Evolutionary conservation across 352 stramenopile species (phyloP).

Genomic region (Phytophthora pluvialis): DNA sequence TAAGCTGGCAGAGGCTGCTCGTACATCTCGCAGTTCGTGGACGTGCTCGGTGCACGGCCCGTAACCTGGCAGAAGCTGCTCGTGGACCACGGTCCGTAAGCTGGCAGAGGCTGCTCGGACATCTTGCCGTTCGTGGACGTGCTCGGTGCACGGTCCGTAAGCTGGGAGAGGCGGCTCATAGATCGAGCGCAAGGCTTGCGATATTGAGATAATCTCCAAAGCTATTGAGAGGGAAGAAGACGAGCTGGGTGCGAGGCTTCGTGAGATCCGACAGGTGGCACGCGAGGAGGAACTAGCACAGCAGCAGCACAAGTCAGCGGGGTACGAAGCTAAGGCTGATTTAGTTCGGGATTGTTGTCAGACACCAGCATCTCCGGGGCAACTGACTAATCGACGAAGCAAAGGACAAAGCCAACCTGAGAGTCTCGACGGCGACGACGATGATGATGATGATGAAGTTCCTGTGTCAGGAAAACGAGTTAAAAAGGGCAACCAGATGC

Average conservation of each 20-base stretch:
- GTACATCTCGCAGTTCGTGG: too few species aligned
- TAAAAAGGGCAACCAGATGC: constrained; percentile 15
- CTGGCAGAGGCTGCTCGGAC: too few species aligned
- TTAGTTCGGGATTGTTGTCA: neutral
- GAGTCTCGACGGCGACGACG: constrained; percentile 4
- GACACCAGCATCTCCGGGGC: constrained; percentile 13
- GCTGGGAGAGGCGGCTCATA: too few species aligned
- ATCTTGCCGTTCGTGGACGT: too few species aligned
- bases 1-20: too few species aligned
- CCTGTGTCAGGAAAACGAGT: neutral
- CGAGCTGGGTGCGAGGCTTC: constrained; percentile 33
- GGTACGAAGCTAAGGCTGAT: neutral
- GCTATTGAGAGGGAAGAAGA: constrained; percentile 60
- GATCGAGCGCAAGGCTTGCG: constrained; percentile 53
- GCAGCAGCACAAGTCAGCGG: constrained; percentile 10
- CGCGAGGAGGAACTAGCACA: constrained; percentile 49
- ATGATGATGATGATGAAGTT: too few species aligned
- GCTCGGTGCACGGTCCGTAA: too few species aligned
- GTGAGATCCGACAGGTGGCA: constrained; percentile 40
- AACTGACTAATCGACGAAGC: constrained; percentile 6
- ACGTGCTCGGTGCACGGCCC: too few species aligned
- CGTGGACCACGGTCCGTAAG: too few species aligned
- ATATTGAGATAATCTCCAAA: constrained; percentile 48
- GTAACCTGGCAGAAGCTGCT: too few species aligned
- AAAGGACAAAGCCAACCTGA: constrained; percentile 7